These are phyloP conservation scores for Fusarium domesticum DNA, from an alignment of 2,329 filamentous ascomycete genomes.

Conservation along the genomic window DNA sequence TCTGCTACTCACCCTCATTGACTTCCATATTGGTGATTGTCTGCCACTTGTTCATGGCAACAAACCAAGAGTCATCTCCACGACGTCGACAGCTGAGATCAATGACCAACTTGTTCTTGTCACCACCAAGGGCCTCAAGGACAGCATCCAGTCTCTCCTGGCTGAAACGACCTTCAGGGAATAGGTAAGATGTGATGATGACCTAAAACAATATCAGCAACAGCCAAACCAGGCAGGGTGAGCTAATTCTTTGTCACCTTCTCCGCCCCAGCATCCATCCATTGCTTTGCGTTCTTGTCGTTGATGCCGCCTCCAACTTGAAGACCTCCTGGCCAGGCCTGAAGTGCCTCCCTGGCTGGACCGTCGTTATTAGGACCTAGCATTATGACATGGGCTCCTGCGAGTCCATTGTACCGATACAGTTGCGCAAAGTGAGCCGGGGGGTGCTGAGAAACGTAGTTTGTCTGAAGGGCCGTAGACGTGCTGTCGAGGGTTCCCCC, in stretches of 20 bases:
- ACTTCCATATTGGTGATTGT: constrained; percentile 96
- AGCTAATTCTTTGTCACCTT: constrained; percentile 57
- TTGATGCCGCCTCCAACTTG: constrained; percentile 95
- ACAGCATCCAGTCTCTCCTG: constrained; percentile 72
- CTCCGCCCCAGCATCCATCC: constrained; percentile 84
- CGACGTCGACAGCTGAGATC: constrained; percentile 86
- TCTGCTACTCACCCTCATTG: constrained; percentile 62
- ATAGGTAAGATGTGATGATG: constrained; percentile 94
- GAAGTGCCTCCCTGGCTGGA: constrained; percentile 73
- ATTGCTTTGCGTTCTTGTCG: constrained; percentile 76
- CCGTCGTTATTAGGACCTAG: constrained; percentile 83
- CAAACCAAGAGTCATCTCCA: constrained; percentile 74
- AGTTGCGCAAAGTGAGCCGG: constrained; percentile 77
- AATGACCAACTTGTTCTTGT: constrained; percentile 82
- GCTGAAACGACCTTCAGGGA: constrained; percentile 80
- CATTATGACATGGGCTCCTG: constrained; percentile 94
- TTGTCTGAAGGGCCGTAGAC: constrained; percentile 72
- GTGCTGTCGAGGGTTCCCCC: constrained; percentile 80
- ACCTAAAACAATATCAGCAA: too few species aligned
- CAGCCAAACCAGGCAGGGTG: too few species aligned
- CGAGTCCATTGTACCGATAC: constrained; percentile 71
- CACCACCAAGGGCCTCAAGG: constrained; percentile 66
- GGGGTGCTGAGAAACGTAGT: constrained; percentile 83
- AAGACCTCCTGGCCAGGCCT: constrained; percentile 73
- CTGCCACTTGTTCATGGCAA: constrained; percentile 99